Conservation (phyloP, 768 basidiomycete species). For the Suillus brevipes region DNA sequence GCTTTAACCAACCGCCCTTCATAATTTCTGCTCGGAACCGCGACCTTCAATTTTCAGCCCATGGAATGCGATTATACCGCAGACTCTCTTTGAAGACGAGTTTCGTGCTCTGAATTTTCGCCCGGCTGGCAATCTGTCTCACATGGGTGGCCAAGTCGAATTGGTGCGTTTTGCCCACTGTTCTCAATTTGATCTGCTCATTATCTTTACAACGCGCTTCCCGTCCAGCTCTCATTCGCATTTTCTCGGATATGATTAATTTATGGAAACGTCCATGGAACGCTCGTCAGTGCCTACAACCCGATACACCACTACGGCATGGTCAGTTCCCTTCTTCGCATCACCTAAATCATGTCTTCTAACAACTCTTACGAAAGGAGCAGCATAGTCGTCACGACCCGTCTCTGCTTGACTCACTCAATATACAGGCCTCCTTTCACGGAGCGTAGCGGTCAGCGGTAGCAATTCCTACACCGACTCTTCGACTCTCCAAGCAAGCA, state of each 20-base stretch:
- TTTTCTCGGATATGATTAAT: background rate
- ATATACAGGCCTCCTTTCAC: no score
- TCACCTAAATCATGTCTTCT: background rate
- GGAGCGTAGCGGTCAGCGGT: no score
- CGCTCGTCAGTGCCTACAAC: slow-evolving; percentile 10
- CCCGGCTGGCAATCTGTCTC: no score
- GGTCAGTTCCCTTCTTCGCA: background rate
- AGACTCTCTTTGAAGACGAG: slow-evolving; percentile 26
- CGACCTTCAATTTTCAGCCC: slow-evolving; percentile 46
- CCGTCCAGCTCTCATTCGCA: slow-evolving; percentile 18
- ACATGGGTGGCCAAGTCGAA: no score
- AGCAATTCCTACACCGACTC: no score
- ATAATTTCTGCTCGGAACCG: background rate
- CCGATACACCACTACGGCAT: background rate
- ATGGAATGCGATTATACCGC: no score
- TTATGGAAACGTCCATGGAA: slow-evolving; percentile 15
- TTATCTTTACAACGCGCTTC: slow-evolving; percentile 26
- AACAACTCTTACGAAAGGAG: background rate
- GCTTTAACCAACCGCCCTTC: no score
- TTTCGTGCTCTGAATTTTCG: no score
- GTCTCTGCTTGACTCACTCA: no score
- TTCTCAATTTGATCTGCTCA: background rate
- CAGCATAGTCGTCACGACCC: no score
- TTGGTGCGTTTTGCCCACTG: no score
- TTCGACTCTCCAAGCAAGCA: no score